Evolutionary conservation across 2,329 filamentous ascomycete species (phyloP).

Genomic region (Magnaporthales sp.): DNA sequence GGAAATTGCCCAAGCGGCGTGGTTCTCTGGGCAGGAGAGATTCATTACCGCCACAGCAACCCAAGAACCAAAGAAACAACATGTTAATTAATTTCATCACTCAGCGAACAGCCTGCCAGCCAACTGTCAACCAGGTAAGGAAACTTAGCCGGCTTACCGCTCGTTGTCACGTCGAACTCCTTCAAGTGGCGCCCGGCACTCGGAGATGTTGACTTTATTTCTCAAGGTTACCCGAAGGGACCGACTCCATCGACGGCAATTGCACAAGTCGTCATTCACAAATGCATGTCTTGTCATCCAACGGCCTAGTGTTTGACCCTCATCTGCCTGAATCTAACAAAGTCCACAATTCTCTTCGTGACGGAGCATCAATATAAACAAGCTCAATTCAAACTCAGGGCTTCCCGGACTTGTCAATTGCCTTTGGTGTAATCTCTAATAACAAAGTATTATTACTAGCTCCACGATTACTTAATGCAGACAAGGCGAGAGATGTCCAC

Average conservation of each 20-base stretch:
- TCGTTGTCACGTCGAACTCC: not conserved
- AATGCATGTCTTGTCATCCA: not conserved
- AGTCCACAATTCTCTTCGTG: not conserved
- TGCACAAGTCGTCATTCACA: conserved; percentile 1
- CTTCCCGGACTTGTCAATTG: not conserved
- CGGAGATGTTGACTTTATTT: not conserved
- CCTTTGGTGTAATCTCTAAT: not conserved
- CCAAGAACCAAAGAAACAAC: not conserved
- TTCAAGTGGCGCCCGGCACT: not conserved
- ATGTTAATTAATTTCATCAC: not conserved
- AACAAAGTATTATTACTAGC: not conserved
- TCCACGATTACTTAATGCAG: not conserved
- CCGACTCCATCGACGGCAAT: not conserved
- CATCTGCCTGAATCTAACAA: not conserved
- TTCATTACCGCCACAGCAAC: not conserved
- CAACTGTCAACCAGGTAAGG: not conserved
- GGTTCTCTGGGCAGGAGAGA: not conserved
- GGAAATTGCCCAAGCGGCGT: not conserved
- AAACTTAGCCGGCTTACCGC: not conserved
- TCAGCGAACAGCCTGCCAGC: not conserved
- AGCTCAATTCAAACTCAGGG: not conserved
- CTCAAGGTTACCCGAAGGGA: not conserved
- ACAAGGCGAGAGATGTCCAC: not conserved
- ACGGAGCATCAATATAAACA: not conserved
- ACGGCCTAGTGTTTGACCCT: not conserved